Evolutionary conservation across 257 asterid genomes (phyloP), one percentile per base, ranked within the genome.

Genomic region (Rubia yunnanensis): DNA sequence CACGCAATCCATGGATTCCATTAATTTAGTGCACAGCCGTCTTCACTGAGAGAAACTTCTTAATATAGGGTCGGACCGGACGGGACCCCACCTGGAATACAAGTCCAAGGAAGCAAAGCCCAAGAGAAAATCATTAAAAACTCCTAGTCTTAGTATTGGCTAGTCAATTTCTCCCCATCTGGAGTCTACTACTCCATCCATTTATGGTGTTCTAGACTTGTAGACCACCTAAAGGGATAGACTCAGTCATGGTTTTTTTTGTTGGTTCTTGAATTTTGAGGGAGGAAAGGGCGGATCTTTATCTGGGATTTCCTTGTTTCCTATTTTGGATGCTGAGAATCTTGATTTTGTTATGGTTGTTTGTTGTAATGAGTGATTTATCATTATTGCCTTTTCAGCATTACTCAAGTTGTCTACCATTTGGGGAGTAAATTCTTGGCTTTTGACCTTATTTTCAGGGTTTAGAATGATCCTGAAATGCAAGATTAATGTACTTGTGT

Each of bases 201-300:
- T 78, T 72, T 73, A 67, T 58, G 73, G 76, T 64, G 71, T 56
- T 70, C 74, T 57, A 63, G 74, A 69, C 81, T 70, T 65, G 63
- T 71, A 80, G 81, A 80, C 83, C 86, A 75, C 76, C 71, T 80
- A 74, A 75, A 79, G 77, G 76, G 79, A 78, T 77, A 70, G 74
- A 70, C 68, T 74, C 74, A 78, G 34, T 70, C 67, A 49, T 68
- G 31, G 34, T 38, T 26, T 26, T 62, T 69, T 60, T 34, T n/a
- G 54, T 67, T 72, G 24, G 24, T 32, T 17, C 38, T 11, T 30
- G 23, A 13, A 17, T 57, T 30, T 30, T 52, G 55, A 20, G 49
- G 49, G 18, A 6, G 4, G 49, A 55, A 72, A 50, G 60, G 27
- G 27, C 60, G 75, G 71, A 76, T 74, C 74, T 53, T 62, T 36